phyloP scores from a whole-genome alignment of 1,284 basidiomycete species.

The Marasmius oreades region DNA sequence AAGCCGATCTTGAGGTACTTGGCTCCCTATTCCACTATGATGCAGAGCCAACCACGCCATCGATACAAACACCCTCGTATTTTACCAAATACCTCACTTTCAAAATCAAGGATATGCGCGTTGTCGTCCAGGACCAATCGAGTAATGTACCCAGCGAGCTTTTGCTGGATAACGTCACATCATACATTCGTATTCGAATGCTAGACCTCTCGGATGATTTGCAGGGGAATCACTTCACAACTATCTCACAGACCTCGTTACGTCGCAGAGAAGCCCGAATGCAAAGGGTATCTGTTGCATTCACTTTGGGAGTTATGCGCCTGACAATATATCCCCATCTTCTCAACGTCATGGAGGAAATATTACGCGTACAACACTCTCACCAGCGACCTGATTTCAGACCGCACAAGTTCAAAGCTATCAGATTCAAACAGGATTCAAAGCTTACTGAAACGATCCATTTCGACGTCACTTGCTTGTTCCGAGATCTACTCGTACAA shows the following conservation, averaged over 20 bases:
- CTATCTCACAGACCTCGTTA: slow-evolving; percentile 41
- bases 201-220: slow-evolving; percentile 31
- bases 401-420: background rate
- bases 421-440: background rate
- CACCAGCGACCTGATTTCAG: slow-evolving; percentile 12
- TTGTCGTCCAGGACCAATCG: slow-evolving; percentile 30
- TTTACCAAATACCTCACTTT: slow-evolving; percentile 18
- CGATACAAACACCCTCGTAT: background rate
- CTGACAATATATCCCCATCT: slow-evolving; percentile 56
- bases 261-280: slow-evolving; percentile 31
- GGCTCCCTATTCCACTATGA: background rate
- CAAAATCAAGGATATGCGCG: slow-evolving; percentile 21
- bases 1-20: background rate
- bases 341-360: slow-evolving; percentile 57
- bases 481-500: slow-evolving; percentile 45
- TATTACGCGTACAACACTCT: slow-evolving; percentile 47
- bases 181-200: slow-evolving; percentile 24
- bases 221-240: slow-evolving; percentile 20
- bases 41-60: background rate
- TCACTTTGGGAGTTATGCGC: slow-evolving; percentile 42
- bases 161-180: slow-evolving; percentile 20
- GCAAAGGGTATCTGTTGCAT: slow-evolving; percentile 34
- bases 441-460: background rate
- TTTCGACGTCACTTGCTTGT: slow-evolving; percentile 28
- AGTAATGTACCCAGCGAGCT: slow-evolving; percentile 4